Evolutionary conservation across 805 yeast genomes (phyloP), one percentile per base, ranked within the genome.

Genomic region (Hanseniaspora hatyaiensis): DNA sequence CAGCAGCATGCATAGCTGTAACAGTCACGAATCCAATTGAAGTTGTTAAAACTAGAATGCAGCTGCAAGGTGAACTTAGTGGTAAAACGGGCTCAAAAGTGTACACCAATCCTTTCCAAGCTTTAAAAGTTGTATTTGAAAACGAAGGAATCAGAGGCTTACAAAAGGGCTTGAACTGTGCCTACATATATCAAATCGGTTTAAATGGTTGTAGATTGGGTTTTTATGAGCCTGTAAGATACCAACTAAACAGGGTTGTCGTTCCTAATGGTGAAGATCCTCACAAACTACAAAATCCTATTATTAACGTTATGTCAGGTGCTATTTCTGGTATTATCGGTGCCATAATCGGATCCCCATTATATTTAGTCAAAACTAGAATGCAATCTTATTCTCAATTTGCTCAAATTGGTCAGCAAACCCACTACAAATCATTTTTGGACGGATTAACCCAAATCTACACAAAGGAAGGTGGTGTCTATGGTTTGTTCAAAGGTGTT

Each of bases 1-100:
- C 82, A 13, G 98, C 98, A 2, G 96, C 97, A 2, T 88, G 97
- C 68, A 92, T 94, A 47, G 97, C 98, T 0, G 98, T 92, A 38
- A 89, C 96, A 0, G 80, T 89, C 60, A 88, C 97, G 3, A 92
- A 92, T 61, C 98, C 98, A 5, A 81, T 92, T 53, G 98, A 92
- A 64, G 70, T 92, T 52, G 86, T 89, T 55, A 92, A 92, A 67
- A 92, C 95, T 8, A 71, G 97, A 66, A 83, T 89, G 94, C 98
- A 92, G 64, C 69, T 92, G 40, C 96, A 92, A 64, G 98, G 98
- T 51, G 97, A 92, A 65, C 70, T 89, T 44, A 70, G 80, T 12
- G 48, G 48, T 4, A 44, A 44, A 44, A 16, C 18, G 8, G 65
- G 72, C 8, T 62, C 70, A 28, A 72, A 70, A 20, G 71, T 79